Evolutionary conservation across 108 stramenopile genomes (phyloP).

Genomic region (Nitzschia sp.): DNA sequence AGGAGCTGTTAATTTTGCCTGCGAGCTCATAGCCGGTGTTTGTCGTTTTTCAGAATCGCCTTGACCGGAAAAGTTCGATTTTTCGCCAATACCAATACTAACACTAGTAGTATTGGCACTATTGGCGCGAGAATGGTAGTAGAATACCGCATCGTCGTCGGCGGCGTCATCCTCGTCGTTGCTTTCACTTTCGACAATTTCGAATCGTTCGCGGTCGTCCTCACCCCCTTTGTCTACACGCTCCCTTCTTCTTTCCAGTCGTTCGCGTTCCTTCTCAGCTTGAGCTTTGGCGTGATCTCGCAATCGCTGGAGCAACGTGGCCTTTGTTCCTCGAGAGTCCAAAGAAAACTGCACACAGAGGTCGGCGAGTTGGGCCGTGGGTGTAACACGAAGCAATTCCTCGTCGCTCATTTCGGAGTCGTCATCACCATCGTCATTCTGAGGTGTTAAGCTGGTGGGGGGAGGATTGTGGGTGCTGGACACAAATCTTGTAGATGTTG

Average conservation of each 20-base stretch:
- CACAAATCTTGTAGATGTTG: neutral
- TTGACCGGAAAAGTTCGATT: neutral
- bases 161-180: conserved; percentile 42
- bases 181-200: conserved; percentile 34
- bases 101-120: conserved; percentile 15
- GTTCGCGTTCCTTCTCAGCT: conserved; percentile 47
- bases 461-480: neutral
- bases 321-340: conserved; percentile 57
- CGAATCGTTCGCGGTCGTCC: conserved; percentile 43
- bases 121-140: conserved; percentile 10
- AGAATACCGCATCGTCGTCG: conserved; percentile 47
- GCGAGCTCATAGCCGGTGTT: conserved; percentile 17
- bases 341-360: conserved; percentile 66
- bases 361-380: conserved; percentile 49
- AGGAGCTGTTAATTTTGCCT: conserved; percentile 53
- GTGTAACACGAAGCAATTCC: conserved; percentile 48
- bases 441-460: neutral
- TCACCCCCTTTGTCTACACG: conserved; percentile 61
- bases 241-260: conserved; percentile 38
- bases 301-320: conserved; percentile 55
- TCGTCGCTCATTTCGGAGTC: conserved; percentile 35
- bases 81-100: no score
- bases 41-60: conserved; percentile 13
- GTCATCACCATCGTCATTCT: conserved; percentile 9
- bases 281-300: conserved; percentile 58